Conservation (phyloP, 441 rosid genomes). For the Gossypium trilobum region DNA sequence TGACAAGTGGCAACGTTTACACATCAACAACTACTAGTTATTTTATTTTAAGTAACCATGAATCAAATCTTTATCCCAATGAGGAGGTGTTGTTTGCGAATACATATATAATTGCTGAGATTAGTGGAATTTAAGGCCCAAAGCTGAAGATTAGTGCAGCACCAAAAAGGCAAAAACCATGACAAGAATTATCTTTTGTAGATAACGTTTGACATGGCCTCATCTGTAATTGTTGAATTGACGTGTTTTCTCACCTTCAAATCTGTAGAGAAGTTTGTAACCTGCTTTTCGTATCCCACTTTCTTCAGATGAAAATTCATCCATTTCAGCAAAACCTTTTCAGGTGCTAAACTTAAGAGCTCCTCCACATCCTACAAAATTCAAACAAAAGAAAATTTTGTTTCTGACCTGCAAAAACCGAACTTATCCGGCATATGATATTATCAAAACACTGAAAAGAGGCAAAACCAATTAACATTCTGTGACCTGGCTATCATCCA, state of each 20-base stretch:
- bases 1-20: neutral
- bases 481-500: conserved; percentile 72
- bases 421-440: conserved; percentile 1
- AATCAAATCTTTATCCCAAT: neutral
- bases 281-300: conserved; percentile 77
- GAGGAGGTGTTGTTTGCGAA: neutral
- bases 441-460: neutral
- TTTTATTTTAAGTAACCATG: neutral
- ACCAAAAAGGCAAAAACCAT: neutral
- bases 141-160: neutral
- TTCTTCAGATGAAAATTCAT: conserved; percentile 97
- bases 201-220: neutral
- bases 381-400: conserved; percentile 6
- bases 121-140: neutral
- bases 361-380: conserved; percentile 82
- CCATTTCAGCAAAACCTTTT: conserved; percentile 90
- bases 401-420: neutral
- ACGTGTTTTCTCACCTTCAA: conserved; percentile 58
- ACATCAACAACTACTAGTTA: neutral
- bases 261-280: conserved; percentile 88
- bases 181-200: neutral
- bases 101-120: neutral
- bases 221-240: neutral
- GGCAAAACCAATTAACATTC: conserved; percentile 4
- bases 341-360: conserved; percentile 82